Evolutionary conservation across 345 rosid species (phyloP), one percentile per base, ranked within the genome.

Genomic region (Iberis pinnata): DNA sequence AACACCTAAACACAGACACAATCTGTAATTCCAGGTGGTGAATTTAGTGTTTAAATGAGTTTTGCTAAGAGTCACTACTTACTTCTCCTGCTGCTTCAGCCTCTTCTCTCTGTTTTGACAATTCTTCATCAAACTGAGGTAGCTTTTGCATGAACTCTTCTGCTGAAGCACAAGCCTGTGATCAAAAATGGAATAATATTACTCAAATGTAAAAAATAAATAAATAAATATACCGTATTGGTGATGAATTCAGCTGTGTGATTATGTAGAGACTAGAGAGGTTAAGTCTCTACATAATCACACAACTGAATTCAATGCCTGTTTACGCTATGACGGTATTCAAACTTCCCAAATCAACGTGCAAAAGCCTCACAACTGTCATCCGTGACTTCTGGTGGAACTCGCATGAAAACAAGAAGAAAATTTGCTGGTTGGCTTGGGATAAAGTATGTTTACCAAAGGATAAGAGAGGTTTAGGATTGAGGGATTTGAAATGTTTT

Each of bases 51-150:
- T 52, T n/a, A n/a, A n/a, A n/a, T 12, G 18, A 27, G 29, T 37
- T 50, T 22, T 60, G 52, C 3, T 14, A 18, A 40, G n/a, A 20
- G 42, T 37, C 6, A 56, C 54, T 63, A 78, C 95, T 81, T 70
- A 93, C 99, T 55, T 93, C 77, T 35, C 94, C 99, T 7, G 80
- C 74, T 39, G 72, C 78, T 75, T 88, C 95, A 33, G 97, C 99
- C 18, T 82, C 89, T 70, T 74, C 70, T 58, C 83, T 77, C 73
- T 77, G 69, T 65, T 72, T 74, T 2, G 95, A 70, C 70, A 82
- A 60, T 51, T 81, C 87, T 58, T 68, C 65, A 70, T 93, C 95
- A 56, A 77, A 93, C 49, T 78, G 59, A 11, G 95, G 94, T 54
- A 93, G 73, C 57, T 77, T 65, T 67, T 74, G 47, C 90, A 93